Conservation (phyloP, 495 filamentous ascomycete genomes). For the Ramalina peruviana region DNA sequence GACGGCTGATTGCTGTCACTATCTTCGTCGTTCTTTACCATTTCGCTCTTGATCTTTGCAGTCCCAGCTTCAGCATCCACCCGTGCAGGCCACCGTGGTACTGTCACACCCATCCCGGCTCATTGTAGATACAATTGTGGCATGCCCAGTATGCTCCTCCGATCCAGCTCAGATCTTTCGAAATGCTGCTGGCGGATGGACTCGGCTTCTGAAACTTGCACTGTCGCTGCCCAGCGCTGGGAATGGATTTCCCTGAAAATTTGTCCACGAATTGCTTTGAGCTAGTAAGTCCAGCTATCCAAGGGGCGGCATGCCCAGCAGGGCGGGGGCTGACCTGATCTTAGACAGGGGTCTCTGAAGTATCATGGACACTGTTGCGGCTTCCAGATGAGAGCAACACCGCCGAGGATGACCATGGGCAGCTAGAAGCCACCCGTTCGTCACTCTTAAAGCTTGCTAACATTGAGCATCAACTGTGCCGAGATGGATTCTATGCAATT, state of each 20-base stretch:
- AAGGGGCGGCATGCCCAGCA: not conserved
- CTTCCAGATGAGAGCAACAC: not conserved
- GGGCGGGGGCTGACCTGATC: not conserved
- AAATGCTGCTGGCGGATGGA: too few relatives aligned
- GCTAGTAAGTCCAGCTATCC: slow-evolving; percentile 11
- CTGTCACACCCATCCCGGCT: too few relatives aligned
- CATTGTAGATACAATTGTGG: too few relatives aligned
- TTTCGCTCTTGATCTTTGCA: too few relatives aligned
- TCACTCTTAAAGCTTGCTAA: not conserved
- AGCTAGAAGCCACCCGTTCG: not conserved
- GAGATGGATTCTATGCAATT: not conserved
- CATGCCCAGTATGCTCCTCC: too few relatives aligned
- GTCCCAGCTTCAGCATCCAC: too few relatives aligned
- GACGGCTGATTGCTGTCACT: too few relatives aligned
- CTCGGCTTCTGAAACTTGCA: too few relatives aligned
- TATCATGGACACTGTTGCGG: not conserved
- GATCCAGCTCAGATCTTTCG: too few relatives aligned
- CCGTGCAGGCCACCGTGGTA: too few relatives aligned
- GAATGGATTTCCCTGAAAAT: slow-evolving; percentile 14
- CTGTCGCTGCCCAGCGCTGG: not conserved
- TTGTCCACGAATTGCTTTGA: slow-evolving; percentile 15
- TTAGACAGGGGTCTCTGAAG: not conserved
- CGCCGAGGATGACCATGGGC: not conserved
- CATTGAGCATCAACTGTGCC: not conserved
- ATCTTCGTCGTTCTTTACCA: too few relatives aligned